Percentiles rank a stretch among this genome's conserved stretches.
Conservation (phyloP, 2,329 filamentous ascomycete species). For the Emmonsiellopsis sp. region DNA sequence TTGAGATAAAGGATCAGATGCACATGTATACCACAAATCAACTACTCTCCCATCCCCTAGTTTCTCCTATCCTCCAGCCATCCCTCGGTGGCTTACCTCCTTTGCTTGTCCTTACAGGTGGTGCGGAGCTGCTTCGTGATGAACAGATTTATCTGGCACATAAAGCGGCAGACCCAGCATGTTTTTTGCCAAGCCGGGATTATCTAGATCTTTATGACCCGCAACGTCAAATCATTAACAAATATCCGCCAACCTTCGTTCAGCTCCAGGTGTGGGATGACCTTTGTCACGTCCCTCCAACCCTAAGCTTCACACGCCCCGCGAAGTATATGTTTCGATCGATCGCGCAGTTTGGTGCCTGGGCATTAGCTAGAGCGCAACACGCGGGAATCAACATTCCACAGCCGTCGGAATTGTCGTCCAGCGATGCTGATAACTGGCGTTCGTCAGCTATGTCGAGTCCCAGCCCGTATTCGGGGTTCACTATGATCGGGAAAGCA, state of each 20-base stretch:
- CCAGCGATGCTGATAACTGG: constrained; percentile 25
- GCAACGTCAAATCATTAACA: constrained; percentile 43
- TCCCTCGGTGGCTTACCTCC: constrained; percentile 85
- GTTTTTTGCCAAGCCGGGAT: constrained; percentile 60
- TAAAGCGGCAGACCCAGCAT: constrained; percentile 75
- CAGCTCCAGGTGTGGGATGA: constrained; percentile 96
- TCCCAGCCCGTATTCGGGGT: constrained; percentile 14
- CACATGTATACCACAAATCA: constrained; percentile 82
- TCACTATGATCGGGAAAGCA: constrained; percentile 62
- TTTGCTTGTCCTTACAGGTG: constrained; percentile 74
- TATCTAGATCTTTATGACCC: constrained; percentile 55
- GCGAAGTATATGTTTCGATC: constrained; percentile 94
- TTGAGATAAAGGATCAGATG: constrained; percentile 82
- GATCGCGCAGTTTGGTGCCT: constrained; percentile 86
- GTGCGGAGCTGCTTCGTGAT: constrained; percentile 80
- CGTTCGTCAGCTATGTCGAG: background rate
- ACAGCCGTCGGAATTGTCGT: constrained; percentile 64
- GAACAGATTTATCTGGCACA: constrained; percentile 94
- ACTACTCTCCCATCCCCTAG: constrained; percentile 73
- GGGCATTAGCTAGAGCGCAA: constrained; percentile 77
- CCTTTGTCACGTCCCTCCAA: constrained; percentile 83
- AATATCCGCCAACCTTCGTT: constrained; percentile 76
- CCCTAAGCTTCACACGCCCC: constrained; percentile 89
- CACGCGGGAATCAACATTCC: constrained; percentile 69
- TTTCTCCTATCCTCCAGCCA: constrained; percentile 80